These are phyloP conservation scores for Ganoderma boninense DNA, from an alignment of 1,284 basidiomycete genomes.

Conservation along the genomic window DNA sequence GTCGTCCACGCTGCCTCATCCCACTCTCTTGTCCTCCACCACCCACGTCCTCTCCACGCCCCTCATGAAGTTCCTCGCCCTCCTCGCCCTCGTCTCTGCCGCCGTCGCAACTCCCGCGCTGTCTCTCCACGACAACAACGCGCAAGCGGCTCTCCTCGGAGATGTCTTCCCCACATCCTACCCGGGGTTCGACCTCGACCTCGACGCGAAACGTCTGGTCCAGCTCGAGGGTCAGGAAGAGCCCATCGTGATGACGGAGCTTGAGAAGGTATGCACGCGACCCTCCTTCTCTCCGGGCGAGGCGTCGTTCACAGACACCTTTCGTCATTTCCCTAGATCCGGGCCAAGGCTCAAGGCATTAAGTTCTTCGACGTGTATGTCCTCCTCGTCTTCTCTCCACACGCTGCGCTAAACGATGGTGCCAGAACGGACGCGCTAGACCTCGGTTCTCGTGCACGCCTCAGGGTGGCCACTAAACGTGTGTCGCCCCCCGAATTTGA, in stretches of 20 bases:
- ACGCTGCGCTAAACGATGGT: constrained; percentile 23
- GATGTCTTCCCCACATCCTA: constrained; percentile 29
- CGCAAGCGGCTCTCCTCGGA: constrained; percentile 33
- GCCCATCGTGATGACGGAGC: constrained; percentile 83
- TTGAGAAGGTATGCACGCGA: constrained; percentile 69
- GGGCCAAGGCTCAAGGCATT: constrained; percentile 76
- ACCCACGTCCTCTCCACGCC: constrained; percentile 28
- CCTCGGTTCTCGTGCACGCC: constrained; percentile 56
- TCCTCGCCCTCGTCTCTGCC: constrained; percentile 46
- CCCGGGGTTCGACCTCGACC: constrained; percentile 65
- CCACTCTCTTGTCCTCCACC: constrained; percentile 20
- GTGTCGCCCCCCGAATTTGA: constrained; percentile 30
- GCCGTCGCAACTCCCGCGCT: constrained; percentile 34
- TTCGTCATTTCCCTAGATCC: constrained; percentile 59
- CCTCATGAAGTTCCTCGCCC: constrained; percentile 58
- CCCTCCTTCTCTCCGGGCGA: constrained; percentile 12
- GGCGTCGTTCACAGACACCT: constrained; percentile 29
- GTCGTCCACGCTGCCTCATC: constrained; percentile 13
- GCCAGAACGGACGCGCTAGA: constrained; percentile 79
- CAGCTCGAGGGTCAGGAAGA: constrained; percentile 69
- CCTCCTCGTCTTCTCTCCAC: constrained; percentile 15
- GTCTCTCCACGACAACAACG: constrained; percentile 30
- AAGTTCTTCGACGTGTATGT: constrained; percentile 90
- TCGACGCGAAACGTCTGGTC: constrained; percentile 77
- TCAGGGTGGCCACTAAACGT: constrained; percentile 50